Evolutionary conservation across 1,284 basidiomycete genomes (phyloP).

Genomic region (Cerioporus squamosus): DNA sequence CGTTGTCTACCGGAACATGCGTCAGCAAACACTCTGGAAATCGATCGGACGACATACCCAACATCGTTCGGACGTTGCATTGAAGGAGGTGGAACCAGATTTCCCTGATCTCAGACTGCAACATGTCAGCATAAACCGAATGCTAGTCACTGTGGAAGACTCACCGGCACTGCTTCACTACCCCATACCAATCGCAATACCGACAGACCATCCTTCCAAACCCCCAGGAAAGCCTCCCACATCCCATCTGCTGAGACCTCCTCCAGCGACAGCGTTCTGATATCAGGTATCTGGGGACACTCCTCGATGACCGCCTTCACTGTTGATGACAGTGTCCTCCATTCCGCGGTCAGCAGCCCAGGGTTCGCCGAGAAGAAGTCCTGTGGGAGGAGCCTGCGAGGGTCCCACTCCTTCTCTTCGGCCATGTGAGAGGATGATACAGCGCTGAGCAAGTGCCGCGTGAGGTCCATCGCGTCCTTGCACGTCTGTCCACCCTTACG

Average conservation of each 20-base stretch:
- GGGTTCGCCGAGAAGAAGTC: constrained; percentile 60
- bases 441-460: constrained; percentile 50
- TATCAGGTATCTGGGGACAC: constrained; percentile 52
- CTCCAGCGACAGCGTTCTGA: constrained; percentile 56
- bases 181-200: constrained; percentile 46
- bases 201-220: constrained; percentile 58
- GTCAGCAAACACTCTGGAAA: background rate
- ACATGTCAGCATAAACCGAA: constrained; percentile 11
- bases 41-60: background rate
- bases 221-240: constrained; percentile 52
- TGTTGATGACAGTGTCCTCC: constrained; percentile 45
- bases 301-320: constrained; percentile 58
- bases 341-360: constrained; percentile 64
- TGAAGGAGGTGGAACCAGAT: constrained; percentile 48
- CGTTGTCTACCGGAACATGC: constrained; percentile 33
- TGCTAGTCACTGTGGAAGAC: constrained; percentile 22
- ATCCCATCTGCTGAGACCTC: constrained; percentile 60
- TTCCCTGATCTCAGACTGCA: constrained; percentile 41
- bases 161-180: constrained; percentile 43
- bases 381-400: constrained; percentile 54
- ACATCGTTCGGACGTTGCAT: constrained; percentile 30
- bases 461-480: constrained; percentile 55
- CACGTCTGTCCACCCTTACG: constrained; percentile 52
- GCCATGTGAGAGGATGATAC: background rate
- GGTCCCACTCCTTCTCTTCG: constrained; percentile 45